Evolutionary conservation across 2,329 filamentous ascomycete genomes (phyloP).

Genomic region (Hirsutella rhossiliensis): DNA sequence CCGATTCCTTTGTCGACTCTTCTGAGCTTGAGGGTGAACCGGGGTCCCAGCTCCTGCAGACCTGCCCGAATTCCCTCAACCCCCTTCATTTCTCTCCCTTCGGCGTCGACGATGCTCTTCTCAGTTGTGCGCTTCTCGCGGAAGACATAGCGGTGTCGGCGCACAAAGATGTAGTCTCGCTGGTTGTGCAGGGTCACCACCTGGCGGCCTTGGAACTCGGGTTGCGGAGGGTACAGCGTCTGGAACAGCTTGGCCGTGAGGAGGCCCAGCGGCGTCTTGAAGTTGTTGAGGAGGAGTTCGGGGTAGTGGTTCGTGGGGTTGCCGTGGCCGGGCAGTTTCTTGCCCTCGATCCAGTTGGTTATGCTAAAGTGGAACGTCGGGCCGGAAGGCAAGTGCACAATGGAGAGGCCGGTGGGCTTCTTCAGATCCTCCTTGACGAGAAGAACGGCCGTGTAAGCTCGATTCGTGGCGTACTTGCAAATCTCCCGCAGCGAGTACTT

Average conservation of each 20-base stretch:
- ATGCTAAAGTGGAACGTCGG: constrained; percentile 91
- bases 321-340: constrained; percentile 76
- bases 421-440: constrained; percentile 87
- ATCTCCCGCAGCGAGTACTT: constrained; percentile 93
- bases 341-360: constrained; percentile 81
- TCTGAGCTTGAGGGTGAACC: constrained; percentile 66
- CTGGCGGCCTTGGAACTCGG: constrained; percentile 76
- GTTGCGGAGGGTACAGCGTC: constrained; percentile 51
- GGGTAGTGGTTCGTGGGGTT: constrained; percentile 85
- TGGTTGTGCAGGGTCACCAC: constrained; percentile 92
- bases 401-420: constrained; percentile 65
- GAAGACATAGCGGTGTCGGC: constrained; percentile 85
- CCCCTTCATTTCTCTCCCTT: constrained; percentile 74
- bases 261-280: constrained; percentile 83
- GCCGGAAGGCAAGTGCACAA: constrained; percentile 72
- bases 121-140: constrained; percentile 78
- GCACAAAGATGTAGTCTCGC: constrained; percentile 89
- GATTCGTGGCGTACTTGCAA: constrained; percentile 67
- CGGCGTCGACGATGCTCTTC: constrained; percentile 69
- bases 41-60: constrained; percentile 78
- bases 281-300: constrained; percentile 86
- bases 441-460: constrained; percentile 72
- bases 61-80: constrained; percentile 79
- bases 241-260: constrained; percentile 74
- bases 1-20: constrained; percentile 84